Base-by-base conservation (phyloP, 306 rosid species). In the Trifolium dubium region DNA sequence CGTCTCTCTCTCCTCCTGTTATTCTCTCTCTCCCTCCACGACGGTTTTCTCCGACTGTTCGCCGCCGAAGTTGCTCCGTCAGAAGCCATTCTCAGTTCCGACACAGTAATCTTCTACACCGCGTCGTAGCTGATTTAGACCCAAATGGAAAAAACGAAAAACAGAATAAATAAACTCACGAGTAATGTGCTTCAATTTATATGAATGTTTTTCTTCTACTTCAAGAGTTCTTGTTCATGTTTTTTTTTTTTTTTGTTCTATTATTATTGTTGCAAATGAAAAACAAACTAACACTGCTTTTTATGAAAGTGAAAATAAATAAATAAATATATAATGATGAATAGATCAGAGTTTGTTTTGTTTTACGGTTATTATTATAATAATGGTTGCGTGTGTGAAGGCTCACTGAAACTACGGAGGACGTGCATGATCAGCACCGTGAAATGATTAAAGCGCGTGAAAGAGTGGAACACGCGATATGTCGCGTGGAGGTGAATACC, bases 21-120 rank as follows among this genome's bases (percentile, higher is more conserved):
- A 81, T 93, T 93, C 89, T 93, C 98, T 14, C 96, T 89, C 83
- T 93, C 98, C 86, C 98, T 88, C 98, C 97, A 91, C 39, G 98
- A 93, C 58, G 97, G 97, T 82, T 93, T 93, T 72, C 98, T 74
- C 67, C 97, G 60, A 11, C 83, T 77, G n/a, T 73, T 74, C 64
- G 89, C 75, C 69, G 86, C 87, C 18, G 97, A 93, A 10, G 96
- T 89, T 2, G 93, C 98, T 31, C 92, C 97, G 55, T 93, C 96
- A 6, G 94, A 93, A 76, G 91, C 83, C 97, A 89, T 91, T 74
- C 73, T 63, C 40, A 7, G 43, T 60, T 31, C 11, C 32, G 41
- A n/a, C 39, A 35, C 39, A 35, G 8, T 1, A 35, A 35, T 37
- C 9, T 37, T 37, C 2, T 37, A 37, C 9, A 60, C 17, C 23